Evolutionary conservation across 768 basidiomycete genomes (phyloP).

Genomic region (Leucocoprinus birnbaumii): DNA sequence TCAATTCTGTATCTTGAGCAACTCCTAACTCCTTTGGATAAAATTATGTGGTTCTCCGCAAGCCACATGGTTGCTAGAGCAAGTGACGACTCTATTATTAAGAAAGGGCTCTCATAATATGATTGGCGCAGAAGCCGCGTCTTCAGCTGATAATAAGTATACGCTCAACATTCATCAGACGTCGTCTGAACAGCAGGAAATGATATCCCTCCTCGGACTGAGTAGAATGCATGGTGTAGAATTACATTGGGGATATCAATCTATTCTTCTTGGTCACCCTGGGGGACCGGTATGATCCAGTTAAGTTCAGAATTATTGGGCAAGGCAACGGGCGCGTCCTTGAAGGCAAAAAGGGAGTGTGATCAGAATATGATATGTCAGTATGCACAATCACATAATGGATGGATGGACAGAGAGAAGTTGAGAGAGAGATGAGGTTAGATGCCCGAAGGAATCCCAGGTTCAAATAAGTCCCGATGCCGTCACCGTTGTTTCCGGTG

Average conservation of each 20-base stretch:
- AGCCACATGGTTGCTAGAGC: constrained; percentile 10
- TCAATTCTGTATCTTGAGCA: constrained; percentile 4
- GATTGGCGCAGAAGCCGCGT: neutral
- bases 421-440: constrained; percentile 6
- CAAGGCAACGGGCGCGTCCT: neutral
- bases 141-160: neutral
- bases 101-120: neutral
- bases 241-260: no score
- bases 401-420: constrained; percentile 1
- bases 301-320: neutral
- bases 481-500: constrained; percentile 23
- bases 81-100: constrained; percentile 11
- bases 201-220: no score
- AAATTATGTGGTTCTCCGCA: constrained; percentile 1
- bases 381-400: constrained; percentile 10
- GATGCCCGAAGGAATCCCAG: constrained; percentile 17
- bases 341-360: neutral
- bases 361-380: constrained; percentile 9
- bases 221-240: no score
- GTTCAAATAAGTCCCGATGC: constrained; percentile 23
- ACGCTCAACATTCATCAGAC: no score
- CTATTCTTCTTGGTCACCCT: neutral
- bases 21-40: constrained; percentile 9
- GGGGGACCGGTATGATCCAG: neutral
- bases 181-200: neutral